These are phyloP conservation scores for Laburnicola sp. DNA, from an alignment of 2,329 filamentous ascomycete species.

Conservation along the genomic window DNA sequence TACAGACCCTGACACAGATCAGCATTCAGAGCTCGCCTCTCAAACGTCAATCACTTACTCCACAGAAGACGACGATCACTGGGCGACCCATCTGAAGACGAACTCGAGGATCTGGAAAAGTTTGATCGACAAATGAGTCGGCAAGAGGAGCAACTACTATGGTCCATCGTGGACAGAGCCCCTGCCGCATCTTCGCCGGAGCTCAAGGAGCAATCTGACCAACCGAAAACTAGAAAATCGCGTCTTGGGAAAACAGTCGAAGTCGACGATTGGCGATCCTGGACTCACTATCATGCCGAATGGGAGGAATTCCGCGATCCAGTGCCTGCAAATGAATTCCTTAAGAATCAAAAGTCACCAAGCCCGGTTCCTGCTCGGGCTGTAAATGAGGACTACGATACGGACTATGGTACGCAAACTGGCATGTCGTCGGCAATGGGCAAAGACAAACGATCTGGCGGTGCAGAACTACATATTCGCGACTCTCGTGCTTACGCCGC, in stretches of 20 bases:
- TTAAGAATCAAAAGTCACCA: conserved; percentile 21
- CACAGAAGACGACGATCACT: background rate
- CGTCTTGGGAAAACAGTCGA: conserved; percentile 40
- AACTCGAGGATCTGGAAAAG: conserved; percentile 38
- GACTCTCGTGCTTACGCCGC: conserved; percentile 15
- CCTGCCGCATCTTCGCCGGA: conserved; percentile 21
- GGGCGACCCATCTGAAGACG: conserved; percentile 1
- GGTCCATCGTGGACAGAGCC: conserved; percentile 47
- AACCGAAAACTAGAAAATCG: conserved; percentile 18
- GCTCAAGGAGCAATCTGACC: conserved; percentile 26
- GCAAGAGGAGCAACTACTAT: conserved; percentile 52
- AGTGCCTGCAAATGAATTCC: conserved; percentile 21
- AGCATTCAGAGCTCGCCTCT: background rate
- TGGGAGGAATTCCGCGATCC: conserved; percentile 51
- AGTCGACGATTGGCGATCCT: conserved; percentile 53
- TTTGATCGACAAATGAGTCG: conserved; percentile 52
- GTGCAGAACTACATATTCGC: conserved; percentile 13
- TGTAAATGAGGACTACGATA: background rate
- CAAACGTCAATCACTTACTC: background rate
- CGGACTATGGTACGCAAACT: conserved; percentile 1
- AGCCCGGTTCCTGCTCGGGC: background rate
- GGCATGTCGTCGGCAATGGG: conserved; percentile 1
- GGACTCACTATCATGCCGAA: conserved; percentile 50
- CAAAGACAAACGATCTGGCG: background rate
- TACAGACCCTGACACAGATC: conserved; percentile 4